Percentiles rank a stretch among this genome's conserved stretches.
These are phyloP conservation scores for Penicillium olsonii DNA, from an alignment of 2,329 filamentous ascomycete genomes.

Conservation along the genomic window DNA sequence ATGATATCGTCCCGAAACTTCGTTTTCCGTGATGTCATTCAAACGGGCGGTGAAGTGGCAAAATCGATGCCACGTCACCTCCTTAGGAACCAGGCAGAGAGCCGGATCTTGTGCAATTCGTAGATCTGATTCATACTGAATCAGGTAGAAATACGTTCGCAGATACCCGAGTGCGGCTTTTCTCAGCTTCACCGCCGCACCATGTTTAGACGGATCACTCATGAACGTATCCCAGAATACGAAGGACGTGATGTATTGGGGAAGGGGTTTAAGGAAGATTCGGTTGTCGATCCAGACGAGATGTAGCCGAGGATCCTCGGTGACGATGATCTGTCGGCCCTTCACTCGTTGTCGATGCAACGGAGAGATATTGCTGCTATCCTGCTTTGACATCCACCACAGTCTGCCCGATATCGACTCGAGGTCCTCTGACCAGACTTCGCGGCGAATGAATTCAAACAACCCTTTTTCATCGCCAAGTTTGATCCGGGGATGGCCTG, in stretches of 20 bases:
- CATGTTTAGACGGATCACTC: too few relatives aligned
- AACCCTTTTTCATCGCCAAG: conserved; percentile 36
- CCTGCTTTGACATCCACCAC: background rate
- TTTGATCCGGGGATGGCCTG: conserved; percentile 46
- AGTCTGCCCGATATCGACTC: conserved; percentile 5
- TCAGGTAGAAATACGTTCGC: conserved; percentile 18
- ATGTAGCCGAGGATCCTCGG: background rate
- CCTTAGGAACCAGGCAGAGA: conserved; percentile 25
- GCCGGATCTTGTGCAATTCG: conserved; percentile 27
- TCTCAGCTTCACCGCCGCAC: too few relatives aligned
- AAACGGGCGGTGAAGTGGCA: conserved; percentile 14
- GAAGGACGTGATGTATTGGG: background rate
- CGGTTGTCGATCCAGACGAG: background rate
- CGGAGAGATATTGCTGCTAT: background rate
- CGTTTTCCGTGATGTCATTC: conserved; percentile 21
- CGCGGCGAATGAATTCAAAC: conserved; percentile 51
- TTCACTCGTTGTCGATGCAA: background rate
- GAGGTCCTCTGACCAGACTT: conserved; percentile 11
- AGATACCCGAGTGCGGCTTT: conserved; percentile 14
- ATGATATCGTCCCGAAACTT: conserved; percentile 30
- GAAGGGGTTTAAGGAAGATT: background rate
- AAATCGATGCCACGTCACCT: conserved; percentile 22
- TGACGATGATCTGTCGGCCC: background rate
- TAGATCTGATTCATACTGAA: conserved; percentile 19
- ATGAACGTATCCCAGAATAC: background rate